phyloP scores from a whole-genome alignment of 164 flowering plant genomes.

The Nymphaea thermarum region DNA sequence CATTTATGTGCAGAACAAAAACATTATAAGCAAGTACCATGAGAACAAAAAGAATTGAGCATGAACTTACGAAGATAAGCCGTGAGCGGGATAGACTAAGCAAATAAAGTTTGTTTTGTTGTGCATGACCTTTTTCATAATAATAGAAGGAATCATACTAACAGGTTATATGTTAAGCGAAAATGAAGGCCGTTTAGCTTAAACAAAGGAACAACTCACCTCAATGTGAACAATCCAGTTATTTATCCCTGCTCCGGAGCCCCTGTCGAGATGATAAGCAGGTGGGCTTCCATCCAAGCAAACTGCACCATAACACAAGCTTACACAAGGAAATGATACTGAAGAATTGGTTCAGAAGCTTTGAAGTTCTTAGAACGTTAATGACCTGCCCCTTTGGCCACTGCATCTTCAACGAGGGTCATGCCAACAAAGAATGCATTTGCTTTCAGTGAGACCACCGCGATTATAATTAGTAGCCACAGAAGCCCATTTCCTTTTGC shows the following conservation, averaged over 20 bases:
- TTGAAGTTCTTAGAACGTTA: neutral
- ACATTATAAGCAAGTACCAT: too few relatives aligned
- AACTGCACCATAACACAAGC: conserved; percentile 8
- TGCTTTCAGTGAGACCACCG: conserved; percentile 8
- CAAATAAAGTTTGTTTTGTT: too few relatives aligned
- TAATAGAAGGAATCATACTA: neutral
- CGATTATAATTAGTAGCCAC: neutral
- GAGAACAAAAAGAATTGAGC: too few relatives aligned
- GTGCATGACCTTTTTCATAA: neutral
- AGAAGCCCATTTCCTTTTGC: neutral
- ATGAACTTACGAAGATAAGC: too few relatives aligned
- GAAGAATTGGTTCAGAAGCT: neutral
- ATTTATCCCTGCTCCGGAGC: conserved; percentile 15
- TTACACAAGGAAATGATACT: neutral
- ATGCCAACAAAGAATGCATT: conserved; percentile 7
- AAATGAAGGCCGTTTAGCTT: too few relatives aligned
- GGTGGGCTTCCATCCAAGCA: conserved; percentile 28
- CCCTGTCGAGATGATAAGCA: conserved; percentile 18
- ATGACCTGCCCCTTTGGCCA: conserved; percentile 12
- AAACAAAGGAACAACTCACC: conserved; percentile 8
- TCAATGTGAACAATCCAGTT: conserved; percentile 18
- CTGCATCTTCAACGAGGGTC: conserved; percentile 8
- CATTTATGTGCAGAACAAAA: too few relatives aligned
- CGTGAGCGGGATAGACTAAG: too few relatives aligned
- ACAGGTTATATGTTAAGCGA: neutral